Percentiles rank a stretch among this genome's conserved stretches.
These are phyloP conservation scores for Sugiyamaella chiloensis DNA, from an alignment of 805 yeast species.

Conservation along the genomic window DNA sequence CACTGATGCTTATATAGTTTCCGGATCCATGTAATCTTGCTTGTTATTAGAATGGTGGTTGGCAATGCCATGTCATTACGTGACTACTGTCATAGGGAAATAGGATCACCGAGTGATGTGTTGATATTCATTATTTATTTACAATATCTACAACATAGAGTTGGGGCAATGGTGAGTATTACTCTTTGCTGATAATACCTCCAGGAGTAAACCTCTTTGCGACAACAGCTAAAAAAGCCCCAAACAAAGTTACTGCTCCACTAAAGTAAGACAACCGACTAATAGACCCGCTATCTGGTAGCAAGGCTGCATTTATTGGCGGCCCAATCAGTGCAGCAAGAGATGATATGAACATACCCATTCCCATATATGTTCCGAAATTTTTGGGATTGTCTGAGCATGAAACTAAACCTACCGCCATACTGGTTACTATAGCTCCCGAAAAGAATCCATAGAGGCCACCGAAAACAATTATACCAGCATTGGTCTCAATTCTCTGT, in stretches of 20 bases:
- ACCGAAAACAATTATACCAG: slow-evolving; percentile 30
- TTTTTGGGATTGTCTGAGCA: slow-evolving; percentile 42
- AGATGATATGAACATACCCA: slow-evolving; percentile 56
- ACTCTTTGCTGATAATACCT: neutral
- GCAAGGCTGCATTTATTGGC: slow-evolving; percentile 20
- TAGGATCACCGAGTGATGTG: too few relatives aligned
- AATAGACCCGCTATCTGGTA: neutral
- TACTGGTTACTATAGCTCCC: slow-evolving; percentile 32
- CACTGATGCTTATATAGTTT: too few relatives aligned
- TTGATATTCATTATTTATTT: too few relatives aligned
- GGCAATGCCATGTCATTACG: too few relatives aligned
- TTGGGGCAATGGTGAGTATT: too few relatives aligned
- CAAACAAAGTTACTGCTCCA: neutral
- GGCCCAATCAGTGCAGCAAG: slow-evolving; percentile 37
- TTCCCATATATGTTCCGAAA: slow-evolving; percentile 49
- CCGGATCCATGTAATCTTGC: too few relatives aligned
- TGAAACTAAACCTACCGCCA: slow-evolving; percentile 32
- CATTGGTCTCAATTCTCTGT: slow-evolving; percentile 24
- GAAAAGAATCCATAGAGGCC: slow-evolving; percentile 33
- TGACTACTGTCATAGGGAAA: too few relatives aligned
- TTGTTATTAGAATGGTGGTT: too few relatives aligned
- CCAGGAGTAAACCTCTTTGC: neutral
- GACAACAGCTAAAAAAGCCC: neutral
- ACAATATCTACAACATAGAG: too few relatives aligned
- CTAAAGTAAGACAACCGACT: neutral